phyloP scores from a whole-genome alignment of 768 basidiomycete genomes.

The Cytidiella melzeri region DNA sequence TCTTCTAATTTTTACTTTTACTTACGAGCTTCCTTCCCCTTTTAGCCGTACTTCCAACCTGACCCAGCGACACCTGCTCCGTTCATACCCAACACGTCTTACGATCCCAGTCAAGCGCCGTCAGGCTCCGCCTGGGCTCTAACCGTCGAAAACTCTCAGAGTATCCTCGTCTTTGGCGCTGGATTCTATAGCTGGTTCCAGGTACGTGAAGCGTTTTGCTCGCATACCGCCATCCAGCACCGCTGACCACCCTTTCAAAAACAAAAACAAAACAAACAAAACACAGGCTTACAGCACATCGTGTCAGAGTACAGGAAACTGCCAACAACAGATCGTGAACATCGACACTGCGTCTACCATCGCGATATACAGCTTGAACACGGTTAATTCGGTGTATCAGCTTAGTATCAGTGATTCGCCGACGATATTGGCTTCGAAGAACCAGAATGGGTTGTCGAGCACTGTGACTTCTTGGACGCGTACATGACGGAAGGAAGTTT shows the following conservation, averaged over 20 bases:
- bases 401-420: constrained; percentile 45
- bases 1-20: background rate
- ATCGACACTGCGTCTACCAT: constrained; percentile 44
- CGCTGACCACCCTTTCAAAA: background rate
- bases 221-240: no score
- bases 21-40: background rate
- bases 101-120: constrained; percentile 44
- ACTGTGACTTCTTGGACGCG: constrained; percentile 24
- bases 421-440: constrained; percentile 42
- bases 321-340: constrained; percentile 54
- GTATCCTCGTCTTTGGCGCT: constrained; percentile 67
- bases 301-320: constrained; percentile 40
- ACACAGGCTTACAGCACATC: constrained; percentile 33
- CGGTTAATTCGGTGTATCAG: constrained; percentile 48
- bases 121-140: constrained; percentile 51
- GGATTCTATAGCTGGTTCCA: constrained; percentile 65
- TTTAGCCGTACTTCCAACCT: constrained; percentile 66
- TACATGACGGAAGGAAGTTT: no score
- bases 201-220: no score
- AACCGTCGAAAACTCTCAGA: constrained; percentile 40
- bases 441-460: constrained; percentile 51
- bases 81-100: constrained; percentile 38
- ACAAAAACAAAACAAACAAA: background rate
- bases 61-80: constrained; percentile 49
- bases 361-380: constrained; percentile 52